Evolutionary conservation across 208 protist species (phyloP), one percentile per base, ranked within the genome.

Genomic region (Eutreptiella sp.): DNA sequence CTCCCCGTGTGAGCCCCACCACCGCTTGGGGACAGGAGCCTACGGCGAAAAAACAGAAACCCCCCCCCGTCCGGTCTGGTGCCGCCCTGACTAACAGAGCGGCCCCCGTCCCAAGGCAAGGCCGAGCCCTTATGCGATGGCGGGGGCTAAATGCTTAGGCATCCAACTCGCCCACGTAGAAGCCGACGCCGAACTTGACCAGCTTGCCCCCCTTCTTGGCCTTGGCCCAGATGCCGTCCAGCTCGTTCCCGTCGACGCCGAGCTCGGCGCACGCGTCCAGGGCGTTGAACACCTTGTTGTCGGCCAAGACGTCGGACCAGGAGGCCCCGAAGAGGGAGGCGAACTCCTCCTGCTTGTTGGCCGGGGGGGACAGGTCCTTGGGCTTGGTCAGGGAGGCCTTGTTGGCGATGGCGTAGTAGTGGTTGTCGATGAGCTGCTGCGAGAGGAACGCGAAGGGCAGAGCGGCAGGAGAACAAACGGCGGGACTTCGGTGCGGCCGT

Each of bases 261-360:
- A 54, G 62, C 54, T 72, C 63, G 59, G 73, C 70, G 43, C 50
- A 57, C 23, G 80, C 80, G 43, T 77, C 68, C 11, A 47, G 61
- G n/a, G 78, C 81, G 65, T 88, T 90, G 28, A 88, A 47, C 34
- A 88, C 73, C 5, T 82, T 41, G 26, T 72, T 74, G 4, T 85
- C 62, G 47, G 71, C 69, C 11, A 90, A 46, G 19, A 75, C 84
- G 0, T 53, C 76, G 31, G 53, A 38, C 84, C 84, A 90, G 31
- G 38, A 53, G 28, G 83, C 72, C 35, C 64, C 67, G 66, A 88
- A 90, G 58, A 45, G 42, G 2, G 41, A 23, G 26, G 68, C 61
- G 68, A 90, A 90, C 29, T 52, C 27, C 4, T 45, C 50, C 67
- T 70, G 66, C 60, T 82, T 67, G 24, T 54, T 55, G 21, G 61